Evolutionary conservation across 768 basidiomycete species (phyloP), one percentile per base, ranked within the genome.

Genomic region (Pholiota molesta): DNA sequence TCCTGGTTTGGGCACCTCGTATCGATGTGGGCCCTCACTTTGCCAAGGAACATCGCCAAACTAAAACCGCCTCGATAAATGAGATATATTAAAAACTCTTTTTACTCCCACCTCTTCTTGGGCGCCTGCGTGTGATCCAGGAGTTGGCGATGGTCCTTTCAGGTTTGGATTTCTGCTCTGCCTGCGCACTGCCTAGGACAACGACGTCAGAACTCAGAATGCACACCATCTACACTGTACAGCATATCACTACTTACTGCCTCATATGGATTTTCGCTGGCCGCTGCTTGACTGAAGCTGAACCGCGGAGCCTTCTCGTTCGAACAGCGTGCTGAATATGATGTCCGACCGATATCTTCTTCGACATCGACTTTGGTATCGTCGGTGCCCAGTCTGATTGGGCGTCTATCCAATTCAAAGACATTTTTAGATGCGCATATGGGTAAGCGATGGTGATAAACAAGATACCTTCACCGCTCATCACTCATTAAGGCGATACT

Each of bases 1-100:
- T 10, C 66, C 69, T 40, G 64, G 59, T 42, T 66, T 64, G 2
- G 66, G 66, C 1, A 53, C 44, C 13, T 61, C 52, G 52, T 65
- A 68, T 52, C 64, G 66, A 52, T 68, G 62, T 19, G 69, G 64
- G 35, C 68, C 68, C 7, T 65, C 66, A 33, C 66, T 68, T 21
- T 55, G 65, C 71, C 71, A 72, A 4, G 71, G 71, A 21, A 56
- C 49, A 8, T 65, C 64, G 13, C 58, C 65, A 26, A 54, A 62
- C 64, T 69, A 26, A 11, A 35, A 11, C 7, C 16, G 11, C 23
- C 17, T 31, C 29, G 16, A 17, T 23, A 16, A 31, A 52, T 52
- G 21, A 11, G 16, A 7, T 9, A 52, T 28, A 17, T 35, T 29
- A 51, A 21, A 31, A 26, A 39, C 31, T 33, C 56, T 52, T 45